Conservation (phyloP, 768 basidiomycete genomes). For the Auriculariales sp. region DNA sequence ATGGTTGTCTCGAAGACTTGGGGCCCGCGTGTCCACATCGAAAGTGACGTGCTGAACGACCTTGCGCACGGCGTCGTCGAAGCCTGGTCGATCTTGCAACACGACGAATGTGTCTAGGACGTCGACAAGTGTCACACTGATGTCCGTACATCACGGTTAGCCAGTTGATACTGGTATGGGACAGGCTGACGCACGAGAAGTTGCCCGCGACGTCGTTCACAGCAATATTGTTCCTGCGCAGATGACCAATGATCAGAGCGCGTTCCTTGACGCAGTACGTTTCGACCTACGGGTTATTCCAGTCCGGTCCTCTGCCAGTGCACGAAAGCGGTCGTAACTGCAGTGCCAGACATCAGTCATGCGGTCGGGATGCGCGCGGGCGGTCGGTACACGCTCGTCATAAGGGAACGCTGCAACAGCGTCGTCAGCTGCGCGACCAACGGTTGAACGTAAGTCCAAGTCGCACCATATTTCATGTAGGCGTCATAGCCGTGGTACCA, state of each 20-base stretch:
- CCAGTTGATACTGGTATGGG: constrained; percentile 25
- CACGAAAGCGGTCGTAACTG: constrained; percentile 86
- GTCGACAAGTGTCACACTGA: constrained; percentile 20
- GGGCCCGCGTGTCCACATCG: constrained; percentile 81
- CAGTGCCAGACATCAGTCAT: constrained; percentile 31
- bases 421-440: constrained; percentile 15
- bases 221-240: constrained; percentile 48
- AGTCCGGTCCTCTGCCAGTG: constrained; percentile 74
- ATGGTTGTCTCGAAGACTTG: constrained; percentile 95
- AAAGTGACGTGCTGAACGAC: constrained; percentile 77
- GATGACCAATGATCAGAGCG: constrained; percentile 33
- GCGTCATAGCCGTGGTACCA: constrained; percentile 86
- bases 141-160: constrained; percentile 74
- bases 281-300: constrained; percentile 57
- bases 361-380: constrained; percentile 2
- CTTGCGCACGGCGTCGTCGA: constrained; percentile 71
- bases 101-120: constrained; percentile 83
- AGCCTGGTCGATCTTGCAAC: constrained; percentile 62
- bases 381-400: constrained; percentile 52
- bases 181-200: constrained; percentile 61
- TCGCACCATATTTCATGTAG: constrained; percentile 73
- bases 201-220: constrained; percentile 91
- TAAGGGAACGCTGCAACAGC: constrained; percentile 55
- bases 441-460: constrained; percentile 16
- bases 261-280: constrained; percentile 36